phyloP scores from a whole-genome alignment of 345 rosid genomes.

The Noccaea caerulescens region DNA sequence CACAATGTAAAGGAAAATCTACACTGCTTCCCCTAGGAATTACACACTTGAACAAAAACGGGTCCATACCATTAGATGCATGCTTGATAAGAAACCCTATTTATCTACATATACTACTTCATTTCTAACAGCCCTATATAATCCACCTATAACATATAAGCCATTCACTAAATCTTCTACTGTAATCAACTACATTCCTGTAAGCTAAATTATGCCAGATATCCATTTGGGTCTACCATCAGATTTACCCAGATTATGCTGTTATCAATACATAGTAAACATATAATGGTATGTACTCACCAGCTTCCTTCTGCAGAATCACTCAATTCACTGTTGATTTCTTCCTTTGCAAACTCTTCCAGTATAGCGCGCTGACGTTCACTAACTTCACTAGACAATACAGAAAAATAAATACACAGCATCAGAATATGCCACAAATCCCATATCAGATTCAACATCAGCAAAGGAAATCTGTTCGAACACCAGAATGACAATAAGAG shows the following conservation, averaged over 20 bases:
- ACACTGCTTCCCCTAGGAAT: constrained; percentile 8
- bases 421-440: constrained; percentile 10
- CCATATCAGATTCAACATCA: background rate
- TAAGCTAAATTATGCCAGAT: constrained; percentile 14
- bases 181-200: constrained; percentile 3
- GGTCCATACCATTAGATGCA: background rate
- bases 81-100: constrained; percentile 13
- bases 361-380: constrained; percentile 76
- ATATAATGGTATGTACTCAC: constrained; percentile 48
- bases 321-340: constrained; percentile 57
- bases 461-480: background rate
- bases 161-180: constrained; percentile 10
- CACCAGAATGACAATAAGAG: constrained; percentile 2
- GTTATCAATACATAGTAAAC: background rate
- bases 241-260: constrained; percentile 17
- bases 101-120: background rate
- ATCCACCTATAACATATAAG: constrained; percentile 13
- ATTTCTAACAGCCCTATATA: constrained; percentile 6
- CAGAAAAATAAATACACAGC: constrained; percentile 14
- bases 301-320: constrained; percentile 55
- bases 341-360: constrained; percentile 90
- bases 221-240: constrained; percentile 24
- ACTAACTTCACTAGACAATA: constrained; percentile 57
- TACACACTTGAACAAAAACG: constrained; percentile 17
- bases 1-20: constrained; percentile 2